Base-by-base conservation (phyloP, 306 rosid genomes). In the Ormosia emarginata region DNA sequence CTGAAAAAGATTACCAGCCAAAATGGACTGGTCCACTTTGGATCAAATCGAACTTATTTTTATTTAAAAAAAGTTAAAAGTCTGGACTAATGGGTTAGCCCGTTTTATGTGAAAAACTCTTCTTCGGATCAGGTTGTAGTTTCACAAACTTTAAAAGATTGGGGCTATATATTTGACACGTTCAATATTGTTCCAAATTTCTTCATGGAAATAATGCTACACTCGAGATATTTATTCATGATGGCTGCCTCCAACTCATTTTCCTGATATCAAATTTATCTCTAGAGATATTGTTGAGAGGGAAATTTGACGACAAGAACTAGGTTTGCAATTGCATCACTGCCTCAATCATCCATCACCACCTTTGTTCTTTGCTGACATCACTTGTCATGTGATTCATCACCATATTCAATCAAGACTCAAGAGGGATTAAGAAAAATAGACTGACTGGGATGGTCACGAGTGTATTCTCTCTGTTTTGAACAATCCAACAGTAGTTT, bases 271-370 rank as follows among this genome's bases (percentile, higher is more conserved):
- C 11, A 43, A 43, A 8, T 43, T 43, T 2, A 43, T 11, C 12
- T 9, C 2, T 24, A 24, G 24, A 24, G 24, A 24, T 9, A 68
- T n/a, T 49, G 46, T 52, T 36, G 3, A 18, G 6, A 57, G 7
- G 12, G 12, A 37, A 52, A 18, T 64, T 36, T 62, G 8, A 37
- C 41, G 6, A 41, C 41, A 30, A 17, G 24, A 44, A 18, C 1
- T 41, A 3, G 29, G 75, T 49, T 76, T 6, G 68, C 49, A 79
- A 15, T 70, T 77, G 67, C 79, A 50, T 78, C 83, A 72, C 34
- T 55, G 9, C 71, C 32, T 63, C 36, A 41, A 71, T 83, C 75
- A 52, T 50, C 39, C 17, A 2, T 36, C n/a, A 0, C 8, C 24
- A n/a, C 32, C 70, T 56, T 32, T 44, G 13, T 33, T 13, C 36